These are phyloP conservation scores for Senecio squalidus DNA, from an alignment of 140 eudicot species.

Conservation along the genomic window DNA sequence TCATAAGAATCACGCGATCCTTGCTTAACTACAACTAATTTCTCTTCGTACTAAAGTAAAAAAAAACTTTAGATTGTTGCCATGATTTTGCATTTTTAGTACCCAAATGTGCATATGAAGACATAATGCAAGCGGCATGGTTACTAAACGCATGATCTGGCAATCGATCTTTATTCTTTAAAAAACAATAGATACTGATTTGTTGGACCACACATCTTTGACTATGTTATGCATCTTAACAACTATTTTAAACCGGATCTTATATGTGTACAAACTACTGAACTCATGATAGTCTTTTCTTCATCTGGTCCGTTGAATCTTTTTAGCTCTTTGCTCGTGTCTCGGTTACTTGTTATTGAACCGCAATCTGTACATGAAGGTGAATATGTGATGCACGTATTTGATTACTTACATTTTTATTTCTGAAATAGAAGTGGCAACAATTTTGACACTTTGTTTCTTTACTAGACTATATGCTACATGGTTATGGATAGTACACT, in stretches of 20 bases:
- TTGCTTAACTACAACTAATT: too few relatives aligned
- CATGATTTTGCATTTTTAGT: too few relatives aligned
- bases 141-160: too few relatives aligned
- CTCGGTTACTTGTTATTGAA: too few relatives aligned
- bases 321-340: background rate
- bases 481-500: background rate
- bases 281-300: background rate
- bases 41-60: too few relatives aligned
- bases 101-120: constrained; percentile 10
- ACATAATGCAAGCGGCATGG: background rate
- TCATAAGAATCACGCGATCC: too few relatives aligned
- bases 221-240: background rate
- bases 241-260: background rate
- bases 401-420: background rate
- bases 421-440: background rate
- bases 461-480: background rate
- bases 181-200: background rate
- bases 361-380: background rate
- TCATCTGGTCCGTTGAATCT: too few relatives aligned
- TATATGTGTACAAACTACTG: background rate
- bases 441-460: background rate
- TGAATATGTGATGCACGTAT: background rate
- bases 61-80: too few relatives aligned
- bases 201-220: constrained; percentile 9
- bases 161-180: background rate